A percentile compares a stretch with the other conserved stretches of the same genome.
Evolutionary conservation across 148 eudicot species (phyloP).

Genomic region (Polygonum aviculare): DNA sequence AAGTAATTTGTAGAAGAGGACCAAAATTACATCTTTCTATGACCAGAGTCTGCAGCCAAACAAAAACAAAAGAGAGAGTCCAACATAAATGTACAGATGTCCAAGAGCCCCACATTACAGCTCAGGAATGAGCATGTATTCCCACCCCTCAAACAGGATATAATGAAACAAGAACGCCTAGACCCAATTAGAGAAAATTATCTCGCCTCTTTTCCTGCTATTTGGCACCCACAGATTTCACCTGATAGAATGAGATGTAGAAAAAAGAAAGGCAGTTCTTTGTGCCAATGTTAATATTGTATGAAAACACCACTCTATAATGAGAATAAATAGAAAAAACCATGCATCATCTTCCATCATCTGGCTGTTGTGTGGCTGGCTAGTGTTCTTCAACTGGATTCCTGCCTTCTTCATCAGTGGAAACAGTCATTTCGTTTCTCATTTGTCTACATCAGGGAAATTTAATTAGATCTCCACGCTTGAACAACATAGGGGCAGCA

Average conservation of each 20-base stretch:
- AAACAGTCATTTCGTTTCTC: constrained; percentile 9
- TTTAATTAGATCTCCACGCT: background rate
- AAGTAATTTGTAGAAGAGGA: background rate
- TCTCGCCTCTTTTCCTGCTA: constrained; percentile 8
- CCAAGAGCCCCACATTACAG: background rate
- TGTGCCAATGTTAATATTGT: constrained; percentile 6
- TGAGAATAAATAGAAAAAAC: constrained; percentile 11
- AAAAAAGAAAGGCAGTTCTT: constrained; percentile 1
- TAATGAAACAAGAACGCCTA: constrained; percentile 3
- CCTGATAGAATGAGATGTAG: background rate
- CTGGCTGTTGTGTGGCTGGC: background rate
- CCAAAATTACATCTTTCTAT: constrained; percentile 5
- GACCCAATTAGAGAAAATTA: constrained; percentile 4
- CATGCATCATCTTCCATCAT: background rate
- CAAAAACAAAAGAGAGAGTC: background rate
- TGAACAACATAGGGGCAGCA: background rate
- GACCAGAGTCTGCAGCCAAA: background rate
- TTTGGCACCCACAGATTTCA: constrained; percentile 1
- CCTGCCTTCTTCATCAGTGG: background rate
- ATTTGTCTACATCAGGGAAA: constrained; percentile 5
- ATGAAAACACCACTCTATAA: constrained; percentile 8
- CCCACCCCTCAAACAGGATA: background rate
- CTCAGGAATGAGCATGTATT: background rate
- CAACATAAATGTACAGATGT: constrained; percentile 2
- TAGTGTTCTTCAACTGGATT: background rate